Evolutionary conservation across 2,329 filamentous ascomycete species (phyloP), one percentile per base, ranked within the genome.

Genomic region (Sclerotiophoma versabilis): DNA sequence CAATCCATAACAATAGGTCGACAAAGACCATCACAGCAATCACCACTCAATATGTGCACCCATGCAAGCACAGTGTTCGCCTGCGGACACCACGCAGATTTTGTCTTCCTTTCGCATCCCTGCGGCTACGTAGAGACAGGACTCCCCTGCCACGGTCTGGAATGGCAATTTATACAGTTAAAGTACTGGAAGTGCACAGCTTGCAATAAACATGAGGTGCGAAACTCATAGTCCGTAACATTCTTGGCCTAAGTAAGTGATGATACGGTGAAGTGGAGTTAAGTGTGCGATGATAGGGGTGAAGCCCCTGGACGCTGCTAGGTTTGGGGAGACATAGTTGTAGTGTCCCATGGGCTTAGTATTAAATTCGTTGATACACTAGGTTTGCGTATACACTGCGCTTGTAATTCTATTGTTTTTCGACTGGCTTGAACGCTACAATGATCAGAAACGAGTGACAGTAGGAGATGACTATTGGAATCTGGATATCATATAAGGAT

Each of bases 381-480:
- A 37, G 22, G 11, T 8, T 10, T 7, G 25, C n/a, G 34, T 17
- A 20, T n/a, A 23, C 8, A 10, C 12, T 38, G 32, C 17, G 26
- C 27, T 14, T 45, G 26, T 14, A n/a, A 20, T 29, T 49, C 19
- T 22, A 39, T 29, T 54, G 34, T 25, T 39, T 39, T 41, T 45
- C 22, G 27, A 45, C 34, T 20, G 45, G 51, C 45, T 54, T 49
- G 45, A 54, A 49, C 51, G 51, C 51, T 54, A 30, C 26, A 45
- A 38, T 11, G 23, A 41, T 30, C n/a, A 15, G n/a, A 4, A 41
- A 41, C 11, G 39, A 45, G 29, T 41, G 39, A 54, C 14, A 22
- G 19, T 22, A 45, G 4, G 34, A 45, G 20, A 54, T 17, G 10
- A 7, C n/a, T 15, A n/a, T 26, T 5, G 22, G n/a, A 25, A 20